phyloP scores from a whole-genome alignment of 192 early-diverging fungal genomes.

The Backusella parvicylindrica region DNA sequence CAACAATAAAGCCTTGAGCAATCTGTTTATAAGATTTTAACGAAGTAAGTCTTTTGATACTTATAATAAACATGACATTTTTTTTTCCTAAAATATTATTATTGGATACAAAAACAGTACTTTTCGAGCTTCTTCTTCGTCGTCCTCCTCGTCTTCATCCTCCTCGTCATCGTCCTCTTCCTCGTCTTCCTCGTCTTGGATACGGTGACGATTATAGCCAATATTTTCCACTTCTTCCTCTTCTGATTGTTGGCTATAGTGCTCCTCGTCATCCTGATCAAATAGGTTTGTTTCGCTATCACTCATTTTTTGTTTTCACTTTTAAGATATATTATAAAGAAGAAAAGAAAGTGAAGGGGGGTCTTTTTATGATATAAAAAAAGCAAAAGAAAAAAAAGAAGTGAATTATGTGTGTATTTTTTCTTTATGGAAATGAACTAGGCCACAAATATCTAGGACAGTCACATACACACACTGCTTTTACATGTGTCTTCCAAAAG shows the following conservation, averaged over 20 bases:
- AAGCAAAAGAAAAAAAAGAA: not conserved
- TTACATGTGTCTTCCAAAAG: not conserved
- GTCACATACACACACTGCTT: not conserved
- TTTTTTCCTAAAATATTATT: too few relatives aligned
- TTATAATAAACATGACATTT: too few relatives aligned
- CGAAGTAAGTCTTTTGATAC: too few relatives aligned
- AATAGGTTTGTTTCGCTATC: not conserved
- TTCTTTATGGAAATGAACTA: not conserved
- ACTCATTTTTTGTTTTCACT: not conserved
- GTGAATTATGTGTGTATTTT: not conserved
- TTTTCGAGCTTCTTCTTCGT: slow-evolving; percentile 49
- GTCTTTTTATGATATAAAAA: not conserved
- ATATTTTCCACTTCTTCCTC: slow-evolving; percentile 44
- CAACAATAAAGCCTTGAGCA: slow-evolving; percentile 70
- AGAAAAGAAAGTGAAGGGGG: not conserved
- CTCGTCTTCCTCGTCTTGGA: slow-evolving; percentile 53
- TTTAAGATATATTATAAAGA: not conserved
- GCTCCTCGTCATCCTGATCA: slow-evolving; percentile 3
- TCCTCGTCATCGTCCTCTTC: slow-evolving; percentile 65
- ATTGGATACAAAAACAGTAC: slow-evolving; percentile 33
- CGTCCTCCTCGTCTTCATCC: slow-evolving; percentile 50
- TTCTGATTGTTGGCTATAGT: not conserved
- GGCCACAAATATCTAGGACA: not conserved
- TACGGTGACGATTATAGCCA: slow-evolving; percentile 50
- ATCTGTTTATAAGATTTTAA: slow-evolving; percentile 38